Conservation (phyloP, 352 stramenopile species). For the Phytophthora quininea region DNA sequence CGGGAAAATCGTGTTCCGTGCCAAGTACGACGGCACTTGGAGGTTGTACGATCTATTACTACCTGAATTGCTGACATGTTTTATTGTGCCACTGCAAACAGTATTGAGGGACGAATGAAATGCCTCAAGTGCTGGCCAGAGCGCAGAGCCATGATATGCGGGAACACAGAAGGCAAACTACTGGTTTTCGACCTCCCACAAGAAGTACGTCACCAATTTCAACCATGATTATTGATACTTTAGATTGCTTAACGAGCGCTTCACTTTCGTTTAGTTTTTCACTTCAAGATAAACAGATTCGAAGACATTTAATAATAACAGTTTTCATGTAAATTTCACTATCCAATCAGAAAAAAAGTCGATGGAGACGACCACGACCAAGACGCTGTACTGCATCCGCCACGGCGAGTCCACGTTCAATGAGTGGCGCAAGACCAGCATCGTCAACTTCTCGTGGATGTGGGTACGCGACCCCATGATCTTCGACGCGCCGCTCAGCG, state of each 20-base stretch:
- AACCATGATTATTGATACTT: too few species aligned
- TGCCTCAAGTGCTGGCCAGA: slow-evolving; percentile 44
- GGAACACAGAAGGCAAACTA: slow-evolving; percentile 37
- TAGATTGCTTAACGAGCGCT: neutral
- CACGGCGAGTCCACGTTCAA: slow-evolving; percentile 90
- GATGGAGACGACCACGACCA: slow-evolving; percentile 22
- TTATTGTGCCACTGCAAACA: slow-evolving; percentile 1
- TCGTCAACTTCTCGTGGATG: slow-evolving; percentile 87
- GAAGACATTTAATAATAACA: too few species aligned
- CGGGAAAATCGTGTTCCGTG: slow-evolving; percentile 50
- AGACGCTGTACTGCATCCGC: slow-evolving; percentile 88
- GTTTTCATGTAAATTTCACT: too few species aligned
- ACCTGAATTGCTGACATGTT: neutral
- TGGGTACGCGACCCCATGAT: slow-evolving; percentile 88
- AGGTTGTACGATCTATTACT: neutral
- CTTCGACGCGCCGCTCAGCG: slow-evolving; percentile 76
- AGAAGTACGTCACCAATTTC: slow-evolving; percentile 14
- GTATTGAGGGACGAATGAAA: slow-evolving; percentile 36
- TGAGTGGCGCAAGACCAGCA: slow-evolving; percentile 80
- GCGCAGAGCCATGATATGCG: slow-evolving; percentile 35
- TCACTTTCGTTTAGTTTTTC: slow-evolving; percentile 16
- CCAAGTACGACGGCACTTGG: slow-evolving; percentile 34
- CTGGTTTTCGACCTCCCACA: slow-evolving; percentile 34
- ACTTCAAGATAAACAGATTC: slow-evolving; percentile 2
- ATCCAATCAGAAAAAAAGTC: slow-evolving; percentile 2